phyloP scores from a whole-genome alignment of 2,329 filamentous ascomycete genomes.

The Pseudogymnoascus destructans region DNA sequence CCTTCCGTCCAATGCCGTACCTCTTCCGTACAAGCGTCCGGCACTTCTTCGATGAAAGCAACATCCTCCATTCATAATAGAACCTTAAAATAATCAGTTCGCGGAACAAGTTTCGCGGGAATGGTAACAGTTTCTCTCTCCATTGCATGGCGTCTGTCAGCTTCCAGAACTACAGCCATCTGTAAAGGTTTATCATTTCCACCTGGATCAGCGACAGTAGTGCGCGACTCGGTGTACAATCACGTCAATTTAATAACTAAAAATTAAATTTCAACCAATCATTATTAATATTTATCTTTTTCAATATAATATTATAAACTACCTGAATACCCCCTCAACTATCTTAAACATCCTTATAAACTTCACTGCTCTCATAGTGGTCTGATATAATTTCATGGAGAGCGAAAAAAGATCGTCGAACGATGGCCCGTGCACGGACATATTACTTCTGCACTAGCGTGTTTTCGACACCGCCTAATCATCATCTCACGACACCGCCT shows the following conservation, averaged over 20 bases:
- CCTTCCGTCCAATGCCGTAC: not conserved
- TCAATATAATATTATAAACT: not conserved
- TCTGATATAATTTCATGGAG: not conserved
- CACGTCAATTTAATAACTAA: too few species aligned
- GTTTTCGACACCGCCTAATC: slow-evolving; percentile 10
- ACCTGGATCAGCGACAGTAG: not conserved
- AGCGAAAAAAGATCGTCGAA: not conserved
- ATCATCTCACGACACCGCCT: slow-evolving; percentile 9
- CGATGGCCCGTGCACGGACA: not conserved
- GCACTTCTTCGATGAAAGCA: not conserved
- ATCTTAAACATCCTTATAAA: not conserved
- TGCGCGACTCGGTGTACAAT: too few species aligned
- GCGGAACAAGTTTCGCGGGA: not conserved
- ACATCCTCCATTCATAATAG: not conserved
- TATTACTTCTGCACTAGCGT: not conserved
- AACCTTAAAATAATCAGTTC: not conserved
- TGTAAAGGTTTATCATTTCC: not conserved
- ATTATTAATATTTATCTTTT: not conserved
- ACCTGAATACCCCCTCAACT: not conserved
- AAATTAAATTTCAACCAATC: not conserved
- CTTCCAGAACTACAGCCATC: not conserved
- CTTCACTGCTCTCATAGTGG: not conserved
- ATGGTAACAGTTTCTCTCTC: not conserved
- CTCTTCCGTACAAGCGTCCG: not conserved
- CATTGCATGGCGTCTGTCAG: not conserved